Evolutionary conservation across 2,329 filamentous ascomycete species (phyloP).

Genomic region (Botrytis aclada): DNA sequence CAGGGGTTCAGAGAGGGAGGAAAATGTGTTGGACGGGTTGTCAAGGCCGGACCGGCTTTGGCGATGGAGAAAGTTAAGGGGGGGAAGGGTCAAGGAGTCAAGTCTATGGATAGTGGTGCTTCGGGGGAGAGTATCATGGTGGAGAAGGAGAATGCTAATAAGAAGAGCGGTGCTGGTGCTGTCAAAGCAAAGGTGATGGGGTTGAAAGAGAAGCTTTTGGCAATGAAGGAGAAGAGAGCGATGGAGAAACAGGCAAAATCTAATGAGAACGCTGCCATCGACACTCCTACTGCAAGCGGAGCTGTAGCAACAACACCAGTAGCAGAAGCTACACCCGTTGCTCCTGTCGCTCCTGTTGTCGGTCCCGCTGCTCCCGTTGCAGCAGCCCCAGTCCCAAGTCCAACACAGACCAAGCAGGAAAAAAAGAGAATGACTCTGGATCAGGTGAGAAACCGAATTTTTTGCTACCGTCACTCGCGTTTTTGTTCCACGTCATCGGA

Average conservation of each 20-base stretch:
- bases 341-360: background rate
- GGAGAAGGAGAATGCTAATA: background rate
- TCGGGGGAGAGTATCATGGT: background rate
- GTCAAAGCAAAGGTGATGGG: slow-evolving; percentile 6
- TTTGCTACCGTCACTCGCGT: background rate
- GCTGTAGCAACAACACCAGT: background rate
- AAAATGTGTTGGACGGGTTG: slow-evolving; percentile 8
- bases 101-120: background rate
- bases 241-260: background rate
- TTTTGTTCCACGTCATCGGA: background rate
- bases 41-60: slow-evolving; percentile 9
- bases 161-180: background rate
- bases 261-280: background rate
- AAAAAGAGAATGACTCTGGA: slow-evolving; percentile 19
- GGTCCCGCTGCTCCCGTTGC: background rate
- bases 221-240: background rate
- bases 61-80: background rate
- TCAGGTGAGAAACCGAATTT: slow-evolving; percentile 18
- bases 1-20: slow-evolving; percentile 11
- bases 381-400: background rate
- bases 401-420: background rate
- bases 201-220: slow-evolving; percentile 3
- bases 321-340: background rate
- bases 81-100: background rate
- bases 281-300: background rate